Evolutionary conservation across 257 asterid genomes (phyloP), one percentile per base, ranked within the genome.

Genomic region (Salvia splendens): DNA sequence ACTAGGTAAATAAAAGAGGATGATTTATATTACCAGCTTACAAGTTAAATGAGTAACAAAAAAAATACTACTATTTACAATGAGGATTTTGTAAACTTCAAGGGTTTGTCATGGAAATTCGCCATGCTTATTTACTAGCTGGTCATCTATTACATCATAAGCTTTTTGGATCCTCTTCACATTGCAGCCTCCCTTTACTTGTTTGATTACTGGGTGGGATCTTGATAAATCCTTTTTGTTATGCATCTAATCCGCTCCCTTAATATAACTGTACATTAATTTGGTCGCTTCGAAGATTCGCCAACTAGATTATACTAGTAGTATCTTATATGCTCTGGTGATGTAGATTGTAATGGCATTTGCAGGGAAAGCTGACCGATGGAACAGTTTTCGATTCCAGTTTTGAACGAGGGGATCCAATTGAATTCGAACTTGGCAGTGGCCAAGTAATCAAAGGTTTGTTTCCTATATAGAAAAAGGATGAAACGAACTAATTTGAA

Each of bases 301-400:
- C 32, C 67, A 59, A 52, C 12, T 50, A 8, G 65, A 47, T 24
- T 58, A 6, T 14, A 9, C 12, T 50, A 10, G 2, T 50, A 10
- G 2, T 33, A 33, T 33, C 49, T 47, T 9, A 42, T 64, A 32
- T 52, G 35, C 8, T 67, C 61, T 7, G 42, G 38, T 72, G 41
- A 50, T 50, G 46, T 50, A 55, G 68, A 52, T 48, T 64, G 12
- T 8, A 38, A 55, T 58, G 69, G 28, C 51, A 4, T 56, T 76
- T 82, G 74, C 85, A 94, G 99, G 99, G 99, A 64, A 80, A 82
- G 78, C 96, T 94, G 78, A 94, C 96, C 0, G 99, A 94, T 83
- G 99, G 97, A 68, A 87, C 97, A 50, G 96, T 88, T 62, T 94
- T 94, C 41, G 99, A 94, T 77, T 91, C 99, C 67, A 94, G 99